A percentile compares a stretch with the other conserved stretches of the same genome.
Conservation (phyloP, 768 basidiomycete species). For the Auriculariales sp. region DNA sequence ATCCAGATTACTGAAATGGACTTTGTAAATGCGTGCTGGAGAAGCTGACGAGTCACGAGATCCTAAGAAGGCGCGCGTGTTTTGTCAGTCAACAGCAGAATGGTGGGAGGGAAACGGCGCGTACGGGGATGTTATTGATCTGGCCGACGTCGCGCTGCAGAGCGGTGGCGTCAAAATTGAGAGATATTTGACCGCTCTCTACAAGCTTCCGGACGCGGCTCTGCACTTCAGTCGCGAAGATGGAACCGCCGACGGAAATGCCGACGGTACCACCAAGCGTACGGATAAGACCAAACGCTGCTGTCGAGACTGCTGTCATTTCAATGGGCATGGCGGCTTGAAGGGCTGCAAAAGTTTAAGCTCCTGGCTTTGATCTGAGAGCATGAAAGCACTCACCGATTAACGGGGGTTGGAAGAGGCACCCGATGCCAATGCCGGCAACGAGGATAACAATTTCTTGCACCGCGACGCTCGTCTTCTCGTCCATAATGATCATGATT, state of each 20-base stretch:
- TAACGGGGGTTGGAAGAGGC: conserved; percentile 14
- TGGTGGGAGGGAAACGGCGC: conserved; percentile 9
- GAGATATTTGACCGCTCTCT: conserved; percentile 17
- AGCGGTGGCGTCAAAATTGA: conserved; percentile 22
- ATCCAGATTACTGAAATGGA: conserved; percentile 54
- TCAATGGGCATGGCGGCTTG: conserved; percentile 81
- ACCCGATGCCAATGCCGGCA: conserved; percentile 20
- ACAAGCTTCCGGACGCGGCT: conserved; percentile 25
- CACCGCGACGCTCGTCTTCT: conserved; percentile 13
- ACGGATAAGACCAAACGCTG: conserved; percentile 55
- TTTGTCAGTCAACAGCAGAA: neutral
- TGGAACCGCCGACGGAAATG: conserved; percentile 60
- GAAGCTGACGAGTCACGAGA: conserved; percentile 24
- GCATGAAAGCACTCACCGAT: neutral
- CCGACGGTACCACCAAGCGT: conserved; percentile 63
- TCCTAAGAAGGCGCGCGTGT: conserved; percentile 15
- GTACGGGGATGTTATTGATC: conserved; percentile 31
- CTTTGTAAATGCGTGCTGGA: conserved; percentile 47
- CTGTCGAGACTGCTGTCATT: conserved; percentile 74
- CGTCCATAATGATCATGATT: conserved; percentile 22
- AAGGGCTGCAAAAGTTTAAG: conserved; percentile 18
- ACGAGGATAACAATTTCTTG: conserved; percentile 21
- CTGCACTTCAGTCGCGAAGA: conserved; percentile 42
- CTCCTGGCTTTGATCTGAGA: too few species aligned
- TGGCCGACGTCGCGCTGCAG: conserved; percentile 31